A percentile compares a stretch with the other conserved stretches of the same genome.
Evolutionary conservation across 2,329 filamentous ascomycete species (phyloP).

Genomic region (Nothopassalora personata): DNA sequence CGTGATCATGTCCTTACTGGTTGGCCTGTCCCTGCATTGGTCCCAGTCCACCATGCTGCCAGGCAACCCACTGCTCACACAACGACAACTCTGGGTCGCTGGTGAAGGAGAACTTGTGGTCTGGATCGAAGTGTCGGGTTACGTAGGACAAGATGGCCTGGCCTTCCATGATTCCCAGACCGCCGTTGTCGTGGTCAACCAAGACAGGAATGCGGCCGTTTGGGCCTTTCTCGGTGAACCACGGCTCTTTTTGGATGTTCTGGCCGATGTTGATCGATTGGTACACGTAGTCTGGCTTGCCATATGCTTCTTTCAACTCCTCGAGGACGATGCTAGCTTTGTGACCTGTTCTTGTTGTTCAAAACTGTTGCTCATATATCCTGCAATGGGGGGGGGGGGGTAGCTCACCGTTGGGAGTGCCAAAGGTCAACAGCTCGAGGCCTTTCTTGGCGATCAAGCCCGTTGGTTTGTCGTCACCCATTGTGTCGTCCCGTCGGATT

Average conservation of each 20-base stretch:
- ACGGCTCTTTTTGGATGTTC: slow-evolving; percentile 62
- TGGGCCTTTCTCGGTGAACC: slow-evolving; percentile 58
- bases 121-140: slow-evolving; percentile 43
- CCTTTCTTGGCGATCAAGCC: slow-evolving; percentile 58
- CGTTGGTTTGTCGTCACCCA: slow-evolving; percentile 40
- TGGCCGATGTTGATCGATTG: slow-evolving; percentile 56
- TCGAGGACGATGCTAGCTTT: slow-evolving; percentile 60
- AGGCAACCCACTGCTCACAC: slow-evolving; percentile 57
- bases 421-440: slow-evolving; percentile 59
- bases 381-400: background rate
- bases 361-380: background rate
- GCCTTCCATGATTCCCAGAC: slow-evolving; percentile 49
- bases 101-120: slow-evolving; percentile 43
- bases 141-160: slow-evolving; percentile 42
- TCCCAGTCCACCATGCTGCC: slow-evolving; percentile 41
- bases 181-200: slow-evolving; percentile 59
- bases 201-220: slow-evolving; percentile 64
- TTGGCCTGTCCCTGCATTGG: slow-evolving; percentile 38
- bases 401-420: slow-evolving; percentile 39
- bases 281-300: slow-evolving; percentile 51
- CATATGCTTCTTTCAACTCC: slow-evolving; percentile 62
- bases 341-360: slow-evolving; percentile 13
- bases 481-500: slow-evolving; percentile 8
- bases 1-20: slow-evolving; percentile 14
- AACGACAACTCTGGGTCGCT: slow-evolving; percentile 44